phyloP scores from a whole-genome alignment of 2,329 filamentous ascomycete genomes.

The Neonectria hederae region DNA sequence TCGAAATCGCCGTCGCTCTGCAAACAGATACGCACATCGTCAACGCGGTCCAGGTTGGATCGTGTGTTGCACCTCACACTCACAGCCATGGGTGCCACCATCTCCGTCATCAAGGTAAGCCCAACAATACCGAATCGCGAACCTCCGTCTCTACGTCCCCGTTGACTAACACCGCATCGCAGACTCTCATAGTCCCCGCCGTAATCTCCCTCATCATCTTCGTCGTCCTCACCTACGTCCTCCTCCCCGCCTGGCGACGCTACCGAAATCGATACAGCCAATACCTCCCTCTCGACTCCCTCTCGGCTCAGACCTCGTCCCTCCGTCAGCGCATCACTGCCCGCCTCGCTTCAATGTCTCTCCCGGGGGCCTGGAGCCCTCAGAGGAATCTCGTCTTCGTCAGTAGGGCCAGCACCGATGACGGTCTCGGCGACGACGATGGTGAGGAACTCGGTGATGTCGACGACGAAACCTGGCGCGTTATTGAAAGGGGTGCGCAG shows the following conservation, averaged over 20 bases:
- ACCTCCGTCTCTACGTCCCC: neutral
- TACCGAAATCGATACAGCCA: slow-evolving; percentile 77
- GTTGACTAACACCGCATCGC: slow-evolving; percentile 36
- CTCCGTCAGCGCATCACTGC: slow-evolving; percentile 60
- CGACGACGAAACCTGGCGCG: slow-evolving; percentile 57
- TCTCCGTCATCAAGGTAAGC: slow-evolving; percentile 50
- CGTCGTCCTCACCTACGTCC: slow-evolving; percentile 69
- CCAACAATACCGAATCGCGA: slow-evolving; percentile 24
- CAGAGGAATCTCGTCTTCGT: slow-evolving; percentile 54
- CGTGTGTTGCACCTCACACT: neutral
- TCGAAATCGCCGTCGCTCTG: neutral
- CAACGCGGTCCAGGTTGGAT: neutral
- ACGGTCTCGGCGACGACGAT: slow-evolving; percentile 64
- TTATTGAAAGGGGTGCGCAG: slow-evolving; percentile 48
- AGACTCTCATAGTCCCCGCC: slow-evolving; percentile 78
- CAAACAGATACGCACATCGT: neutral
- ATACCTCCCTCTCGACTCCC: slow-evolving; percentile 74
- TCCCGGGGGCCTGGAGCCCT: slow-evolving; percentile 60
- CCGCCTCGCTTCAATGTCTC: slow-evolving; percentile 41
- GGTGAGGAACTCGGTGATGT: slow-evolving; percentile 75
- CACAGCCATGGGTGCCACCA: slow-evolving; percentile 46
- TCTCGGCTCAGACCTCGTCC: slow-evolving; percentile 66
- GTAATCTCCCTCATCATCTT: slow-evolving; percentile 76
- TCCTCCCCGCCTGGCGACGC: slow-evolving; percentile 74
- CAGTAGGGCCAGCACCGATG: slow-evolving; percentile 53